A percentile compares a stretch with the other conserved stretches of the same genome.
These are phyloP conservation scores for Nymphaea thermarum DNA, from an alignment of 164 flowering plant species.

Conservation along the genomic window DNA sequence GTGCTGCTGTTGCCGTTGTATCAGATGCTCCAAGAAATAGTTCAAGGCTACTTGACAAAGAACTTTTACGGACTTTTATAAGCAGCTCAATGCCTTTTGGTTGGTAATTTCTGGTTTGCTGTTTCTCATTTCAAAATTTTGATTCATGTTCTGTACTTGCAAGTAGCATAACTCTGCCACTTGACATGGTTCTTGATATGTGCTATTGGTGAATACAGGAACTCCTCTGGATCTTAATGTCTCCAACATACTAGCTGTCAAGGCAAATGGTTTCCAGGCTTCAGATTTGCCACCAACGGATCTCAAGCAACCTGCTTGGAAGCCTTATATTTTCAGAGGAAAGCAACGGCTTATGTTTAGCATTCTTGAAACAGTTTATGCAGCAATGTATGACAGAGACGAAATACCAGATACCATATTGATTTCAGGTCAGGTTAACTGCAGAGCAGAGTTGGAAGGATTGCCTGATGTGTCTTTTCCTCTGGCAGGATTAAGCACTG, in stretches of 20 bases:
- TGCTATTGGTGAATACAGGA: conserved; percentile 26
- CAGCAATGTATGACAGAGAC: conserved; percentile 52
- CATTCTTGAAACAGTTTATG: conserved; percentile 32
- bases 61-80: conserved; percentile 67
- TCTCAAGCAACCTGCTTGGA: conserved; percentile 95
- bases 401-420: conserved; percentile 85
- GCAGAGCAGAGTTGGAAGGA: conserved; percentile 96
- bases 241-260: conserved; percentile 58
- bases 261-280: conserved; percentile 66
- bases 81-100: conserved; percentile 97
- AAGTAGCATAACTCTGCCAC: too few species aligned
- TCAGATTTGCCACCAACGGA: conserved; percentile 74
- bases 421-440: conserved; percentile 86
- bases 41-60: conserved; percentile 69
- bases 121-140: conserved; percentile 27
- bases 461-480: conserved; percentile 92
- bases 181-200: too few species aligned
- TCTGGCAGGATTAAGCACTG: conserved; percentile 50
- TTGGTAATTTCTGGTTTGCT: conserved; percentile 56
- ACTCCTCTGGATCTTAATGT: conserved; percentile 85
- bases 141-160: background rate
- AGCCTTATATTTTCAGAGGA: conserved; percentile 89
- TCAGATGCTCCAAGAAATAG: conserved; percentile 68
- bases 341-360: conserved; percentile 76
- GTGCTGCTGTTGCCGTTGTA: conserved; percentile 34